These are phyloP conservation scores for Penicillium freii DNA, from an alignment of 2,329 filamentous ascomycete species.

Conservation along the genomic window DNA sequence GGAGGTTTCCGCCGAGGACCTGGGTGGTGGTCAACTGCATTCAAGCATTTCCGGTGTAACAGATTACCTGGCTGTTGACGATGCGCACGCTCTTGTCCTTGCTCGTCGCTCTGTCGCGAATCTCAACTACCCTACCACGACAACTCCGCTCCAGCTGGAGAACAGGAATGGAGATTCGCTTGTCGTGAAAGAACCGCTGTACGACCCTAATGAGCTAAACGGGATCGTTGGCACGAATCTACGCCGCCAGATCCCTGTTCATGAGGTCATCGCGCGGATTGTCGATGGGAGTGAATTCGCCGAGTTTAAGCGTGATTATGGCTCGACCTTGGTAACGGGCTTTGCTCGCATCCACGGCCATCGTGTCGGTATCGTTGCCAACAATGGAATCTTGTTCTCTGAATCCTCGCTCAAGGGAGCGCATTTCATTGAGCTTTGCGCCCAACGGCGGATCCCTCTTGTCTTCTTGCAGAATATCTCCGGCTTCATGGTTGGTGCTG, in stretches of 20 bases:
- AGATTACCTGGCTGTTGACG: conserved; percentile 91
- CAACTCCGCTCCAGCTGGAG: conserved; percentile 30
- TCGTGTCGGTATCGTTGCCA: conserved; percentile 87
- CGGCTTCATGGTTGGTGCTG: conserved; percentile 95
- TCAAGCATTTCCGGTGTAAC: conserved; percentile 88
- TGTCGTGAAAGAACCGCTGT: conserved; percentile 70
- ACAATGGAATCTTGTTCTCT: conserved; percentile 93
- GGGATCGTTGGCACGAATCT: conserved; percentile 91
- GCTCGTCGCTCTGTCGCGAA: conserved; percentile 81
- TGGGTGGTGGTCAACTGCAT: conserved; percentile 87
- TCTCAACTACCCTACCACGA: conserved; percentile 74
- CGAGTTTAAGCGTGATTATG: conserved; percentile 93
- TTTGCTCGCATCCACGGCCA: conserved; percentile 90
- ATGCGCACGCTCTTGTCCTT: conserved; percentile 84
- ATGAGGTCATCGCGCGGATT: conserved; percentile 87
- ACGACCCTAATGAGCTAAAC: conserved; percentile 74
- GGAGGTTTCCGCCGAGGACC: conserved; percentile 82
- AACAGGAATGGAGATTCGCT: conserved; percentile 13
- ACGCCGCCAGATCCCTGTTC: conserved; percentile 77
- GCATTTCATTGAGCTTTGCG: conserved; percentile 94
- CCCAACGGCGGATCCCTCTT: conserved; percentile 82
- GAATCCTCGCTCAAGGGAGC: conserved; percentile 87
- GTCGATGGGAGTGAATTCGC: conserved; percentile 87
- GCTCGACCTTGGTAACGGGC: conserved; percentile 83
- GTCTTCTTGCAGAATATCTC: conserved; percentile 96